phyloP scores from a whole-genome alignment of 2,329 filamentous ascomycete genomes.

The Ophiostoma populinum region DNA sequence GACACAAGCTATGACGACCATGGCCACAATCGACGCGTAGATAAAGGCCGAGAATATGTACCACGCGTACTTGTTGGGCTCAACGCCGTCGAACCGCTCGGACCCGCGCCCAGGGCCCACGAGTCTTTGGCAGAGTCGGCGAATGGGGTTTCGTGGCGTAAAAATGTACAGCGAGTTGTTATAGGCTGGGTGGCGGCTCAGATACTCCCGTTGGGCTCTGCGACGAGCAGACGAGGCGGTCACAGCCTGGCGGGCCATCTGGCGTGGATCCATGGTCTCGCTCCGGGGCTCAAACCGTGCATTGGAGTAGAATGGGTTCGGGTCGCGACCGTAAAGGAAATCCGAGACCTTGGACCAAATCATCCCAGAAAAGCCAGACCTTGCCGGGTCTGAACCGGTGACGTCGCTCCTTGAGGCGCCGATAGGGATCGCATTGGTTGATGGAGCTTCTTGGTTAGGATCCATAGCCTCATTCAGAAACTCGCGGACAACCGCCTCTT shows the following conservation, averaged over 20 bases:
- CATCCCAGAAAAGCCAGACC: conserved; percentile 40
- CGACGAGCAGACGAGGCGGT: conserved; percentile 68
- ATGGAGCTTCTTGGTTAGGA: conserved; percentile 19
- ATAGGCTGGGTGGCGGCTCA: conserved; percentile 73
- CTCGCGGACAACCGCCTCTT: conserved; percentile 86
- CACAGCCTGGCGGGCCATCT: conserved; percentile 82
- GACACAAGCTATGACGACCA: conserved; percentile 92
- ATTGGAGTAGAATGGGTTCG: conserved; percentile 88
- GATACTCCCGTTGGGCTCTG: conserved; percentile 77
- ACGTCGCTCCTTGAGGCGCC: too few species aligned
- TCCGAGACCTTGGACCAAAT: conserved; percentile 43
- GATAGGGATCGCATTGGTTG: too few species aligned
- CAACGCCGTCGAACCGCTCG: conserved; percentile 75
- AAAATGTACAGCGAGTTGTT: conserved; percentile 89
- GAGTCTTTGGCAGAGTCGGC: conserved; percentile 69
- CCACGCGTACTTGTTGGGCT: conserved; percentile 80
- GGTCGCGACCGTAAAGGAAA: conserved; percentile 47
- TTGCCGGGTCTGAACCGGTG: too few species aligned
- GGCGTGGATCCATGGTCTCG: conserved; percentile 65
- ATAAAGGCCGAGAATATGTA: conserved; percentile 87
- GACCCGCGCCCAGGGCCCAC: conserved; percentile 81
- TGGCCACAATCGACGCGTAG: conserved; percentile 84
- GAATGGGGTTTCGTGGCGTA: conserved; percentile 56
- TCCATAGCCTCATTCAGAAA: conserved; percentile 66
- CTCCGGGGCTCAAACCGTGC: conserved; percentile 51